Evolutionary conservation across 2,329 filamentous ascomycete genomes (phyloP), one percentile per base, ranked within the genome.

Genomic region (Geosmithia flava): DNA sequence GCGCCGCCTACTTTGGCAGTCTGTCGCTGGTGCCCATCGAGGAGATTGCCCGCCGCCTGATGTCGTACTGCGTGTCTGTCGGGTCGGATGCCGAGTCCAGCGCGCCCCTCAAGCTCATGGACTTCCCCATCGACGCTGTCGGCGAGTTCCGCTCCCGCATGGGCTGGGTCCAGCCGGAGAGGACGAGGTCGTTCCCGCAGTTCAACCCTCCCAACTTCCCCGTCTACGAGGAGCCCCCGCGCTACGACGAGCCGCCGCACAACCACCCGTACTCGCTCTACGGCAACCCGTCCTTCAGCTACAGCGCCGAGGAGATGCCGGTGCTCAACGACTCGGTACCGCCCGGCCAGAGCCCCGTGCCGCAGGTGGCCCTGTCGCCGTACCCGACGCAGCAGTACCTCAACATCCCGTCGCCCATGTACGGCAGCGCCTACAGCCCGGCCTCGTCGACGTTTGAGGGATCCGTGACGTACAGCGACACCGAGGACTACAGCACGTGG

Each of bases 1-100:
- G 89, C 44, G 84, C 88, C 19, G 84, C 88, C 45, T 95, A 96
- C 64, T 89, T 91, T 56, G 86, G 85, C 45, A 85, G 82, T 55
- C 73, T 95, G 54, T 83, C 87, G 16, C 76, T 95, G 44, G 74
- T 76, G 2, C 88, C 90, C 0, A 81, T 97, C 30, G 88, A 95
- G 63, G 84, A 93, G 60, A 95, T 96, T 57, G 81, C 88, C 44
- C 78, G 80, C 45, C 80, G 86, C 37, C 76, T 95, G 27, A 74
- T 83, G 53, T 77, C 81, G 20, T 78, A 87, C 68, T 87, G 77
- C 55, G 68, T 80, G 20, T 74, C 76, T 4, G 72, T 76, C 52
- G 70, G 70, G 19, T 69, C 74, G 50, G 75, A 79, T 48, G 71
- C 72, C 16, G 76, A 79, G 23, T 65, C 76, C 42, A 76, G 81